A percentile compares a stretch with the other conserved stretches of the same genome.
These are phyloP conservation scores for Pistacia atlantica DNA, from an alignment of 345 rosid genomes.

Conservation along the genomic window DNA sequence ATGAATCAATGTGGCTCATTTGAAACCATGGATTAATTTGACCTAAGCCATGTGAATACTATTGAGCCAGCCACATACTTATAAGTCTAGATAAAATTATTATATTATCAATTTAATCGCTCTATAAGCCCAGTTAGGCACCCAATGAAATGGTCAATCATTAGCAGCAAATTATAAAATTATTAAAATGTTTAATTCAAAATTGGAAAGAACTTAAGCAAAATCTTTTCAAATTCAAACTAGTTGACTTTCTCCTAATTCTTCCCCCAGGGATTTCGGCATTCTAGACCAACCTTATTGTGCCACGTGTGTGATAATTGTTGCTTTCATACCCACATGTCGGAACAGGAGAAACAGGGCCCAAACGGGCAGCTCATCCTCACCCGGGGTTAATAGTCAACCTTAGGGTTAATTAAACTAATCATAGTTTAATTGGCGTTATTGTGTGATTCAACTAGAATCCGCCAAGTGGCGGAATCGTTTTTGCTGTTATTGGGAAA, in stretches of 20 bases:
- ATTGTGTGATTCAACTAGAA: too few relatives aligned
- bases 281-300: background rate
- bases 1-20: background rate
- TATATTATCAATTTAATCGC: too few relatives aligned
- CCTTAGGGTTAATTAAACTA: slow-evolving; percentile 14
- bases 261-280: background rate
- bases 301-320: background rate
- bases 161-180: too few relatives aligned
- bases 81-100: too few relatives aligned
- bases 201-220: too few relatives aligned
- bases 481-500: background rate
- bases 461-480: slow-evolving; percentile 11
- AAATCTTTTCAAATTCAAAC: background rate
- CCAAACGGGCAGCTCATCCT: slow-evolving; percentile 3
- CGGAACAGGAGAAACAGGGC: slow-evolving; percentile 16
- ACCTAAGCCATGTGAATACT: background rate
- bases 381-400: background rate
- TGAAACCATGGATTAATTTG: background rate
- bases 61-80: too few relatives aligned
- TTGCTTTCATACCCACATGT: slow-evolving; percentile 7
- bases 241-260: slow-evolving; percentile 16
- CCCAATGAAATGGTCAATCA: too few relatives aligned
- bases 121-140: too few relatives aligned
- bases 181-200: too few relatives aligned
- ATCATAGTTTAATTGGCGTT: background rate